Evolutionary conservation across 257 asterid species (phyloP), one percentile per base, ranked within the genome.

Genomic region (Ilex asprella): DNA sequence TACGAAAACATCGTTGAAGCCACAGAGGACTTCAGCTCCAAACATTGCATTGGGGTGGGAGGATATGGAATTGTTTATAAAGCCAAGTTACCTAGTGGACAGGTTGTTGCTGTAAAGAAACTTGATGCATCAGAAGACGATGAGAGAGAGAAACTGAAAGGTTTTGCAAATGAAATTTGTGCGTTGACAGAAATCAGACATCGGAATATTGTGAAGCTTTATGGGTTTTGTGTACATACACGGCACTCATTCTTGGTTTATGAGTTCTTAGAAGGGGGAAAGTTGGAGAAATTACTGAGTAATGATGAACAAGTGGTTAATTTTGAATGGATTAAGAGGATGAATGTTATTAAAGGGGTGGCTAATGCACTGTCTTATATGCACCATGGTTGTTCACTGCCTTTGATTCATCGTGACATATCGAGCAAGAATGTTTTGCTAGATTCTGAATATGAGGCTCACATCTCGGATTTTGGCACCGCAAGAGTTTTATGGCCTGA

Each of bases 311-410:
- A 68, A 52, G 81, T 73, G 3, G 9, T 0, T 16, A 62, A 43
- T 52, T 68, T 71, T 39, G 58, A 61, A 16, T 76, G 78, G 75
- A 55, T 1, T 10, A 59, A 69, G 16, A 75, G 81, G 63, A n/a
- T 74, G 53, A 64, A 64, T 12, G 64, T 70, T 12, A 56, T 78
- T 2, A 74, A 58, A 61, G 80, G 73, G 1, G 47, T 70, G 7
- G 77, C 75, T 15, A 16, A 67, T 61, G 83, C 80, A 41, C 58
- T 74, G 52, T 64, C 77, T 5, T 78, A 78, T 32, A 65, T 74
- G 76, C 86, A 71, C 35, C 83, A 81, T 63, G 70, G 66, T 57
- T 68, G 74, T 43, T 68, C 54, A 6, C 82, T 77, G 39, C 79
- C 80, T 4, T 68, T 81, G 4, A 65, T 81, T 59, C 87, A 81